Evolutionary conservation across 352 stramenopile species (phyloP).

Genomic region (Globisporangium barbulae): DNA sequence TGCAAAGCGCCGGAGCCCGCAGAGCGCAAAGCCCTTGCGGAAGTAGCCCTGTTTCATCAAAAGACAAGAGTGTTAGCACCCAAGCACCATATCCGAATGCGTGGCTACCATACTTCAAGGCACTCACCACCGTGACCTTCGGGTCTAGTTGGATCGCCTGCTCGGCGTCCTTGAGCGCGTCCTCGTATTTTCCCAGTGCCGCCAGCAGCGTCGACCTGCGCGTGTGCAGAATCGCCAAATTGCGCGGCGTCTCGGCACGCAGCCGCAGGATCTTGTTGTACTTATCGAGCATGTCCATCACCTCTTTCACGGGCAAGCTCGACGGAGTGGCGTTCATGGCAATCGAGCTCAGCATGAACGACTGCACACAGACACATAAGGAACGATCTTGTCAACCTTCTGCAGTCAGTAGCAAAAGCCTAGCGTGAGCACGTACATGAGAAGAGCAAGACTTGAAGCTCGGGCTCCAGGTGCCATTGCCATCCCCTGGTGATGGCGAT

Average conservation of each 20-base stretch:
- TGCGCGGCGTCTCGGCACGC: conserved; percentile 43
- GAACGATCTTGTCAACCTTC: not conserved
- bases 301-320: conserved; percentile 21
- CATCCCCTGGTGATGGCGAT: not conserved
- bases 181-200: conserved; percentile 42
- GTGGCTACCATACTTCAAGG: not conserved
- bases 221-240: conserved; percentile 55
- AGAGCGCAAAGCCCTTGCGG: conserved; percentile 63
- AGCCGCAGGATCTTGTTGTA: conserved; percentile 69
- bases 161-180: conserved; percentile 50
- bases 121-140: conserved; percentile 46
- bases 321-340: conserved; percentile 22
- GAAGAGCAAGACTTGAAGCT: conserved; percentile 1
- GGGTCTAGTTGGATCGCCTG: conserved; percentile 45
- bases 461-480: not conserved
- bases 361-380: not conserved
- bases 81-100: not conserved
- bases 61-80: not conserved
- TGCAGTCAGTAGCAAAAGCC: not conserved
- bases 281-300: conserved; percentile 45
- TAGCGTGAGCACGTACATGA: not conserved
- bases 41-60: conserved; percentile 50
- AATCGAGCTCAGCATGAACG: conserved; percentile 19
- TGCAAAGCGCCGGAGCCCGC: conserved; percentile 37
- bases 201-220: conserved; percentile 58